Base-by-base conservation (phyloP, 768 basidiomycete species). In the Phanerodontia chrysosporium region DNA sequence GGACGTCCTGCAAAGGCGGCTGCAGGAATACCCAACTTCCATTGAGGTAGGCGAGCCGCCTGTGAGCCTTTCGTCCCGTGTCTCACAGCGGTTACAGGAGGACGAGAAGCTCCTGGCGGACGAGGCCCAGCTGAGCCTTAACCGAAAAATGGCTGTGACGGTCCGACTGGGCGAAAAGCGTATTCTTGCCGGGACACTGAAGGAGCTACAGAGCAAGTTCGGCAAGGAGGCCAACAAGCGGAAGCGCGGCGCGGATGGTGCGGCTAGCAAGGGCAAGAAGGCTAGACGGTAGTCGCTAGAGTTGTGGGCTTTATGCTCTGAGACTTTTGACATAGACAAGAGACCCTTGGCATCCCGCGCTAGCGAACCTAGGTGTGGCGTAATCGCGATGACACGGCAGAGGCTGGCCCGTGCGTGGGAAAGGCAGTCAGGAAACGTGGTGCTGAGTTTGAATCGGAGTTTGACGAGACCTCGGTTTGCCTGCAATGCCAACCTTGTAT, bases 91-190 rank as follows among this genome's bases (percentile, higher is more conserved):
- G n/a, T 30, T 63, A 68, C 32, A 85, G 75, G 83, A 85, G 45
- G 85, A 89, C 54, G 76, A 78, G 57, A 56, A 59, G 12, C 70
- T 85, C 4, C 70, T 79, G 21, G 67, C 62, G 16, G 58, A 56
- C 14, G 49, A 57, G 22, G 66, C 62, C 21, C 54, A 58, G n/a
- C 67, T 82, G 1, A 57, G 77, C 3, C 58, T 74, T 54, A 83
- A 84, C 63, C 80, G 77, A 65, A 76, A 75, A 59, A 76, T 85
- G 58, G 92, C 93, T 0, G 67, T 87, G 8, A 73, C 89, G 48
- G 90, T 94, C 13, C 80, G 93, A 35, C 69, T 91, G 10, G 90
- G 90, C 3, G 93, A 95, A 75, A 93, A 93, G 73, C 73, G 80
- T 24, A 84, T 94, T 13, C 66, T 95, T 55, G 67, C 65, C 2